Conservation (phyloP, 305 asterid species). For the Fraxinus ornus region DNA sequence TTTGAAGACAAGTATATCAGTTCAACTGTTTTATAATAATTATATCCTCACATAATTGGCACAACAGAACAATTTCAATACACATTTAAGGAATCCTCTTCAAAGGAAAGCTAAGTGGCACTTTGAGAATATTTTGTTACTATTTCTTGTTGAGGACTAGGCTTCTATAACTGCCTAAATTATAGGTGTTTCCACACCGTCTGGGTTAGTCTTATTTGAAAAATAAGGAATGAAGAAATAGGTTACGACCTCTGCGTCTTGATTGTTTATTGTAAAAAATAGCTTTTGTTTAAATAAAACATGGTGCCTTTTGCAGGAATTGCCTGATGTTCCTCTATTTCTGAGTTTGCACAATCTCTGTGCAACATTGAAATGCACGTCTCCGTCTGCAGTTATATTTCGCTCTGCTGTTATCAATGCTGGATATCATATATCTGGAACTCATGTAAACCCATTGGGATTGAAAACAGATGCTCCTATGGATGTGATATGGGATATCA, state of each 20-base stretch:
- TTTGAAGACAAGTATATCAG: not conserved
- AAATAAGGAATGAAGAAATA: not conserved
- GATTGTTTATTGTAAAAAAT: not conserved
- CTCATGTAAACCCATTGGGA: constrained; percentile 84
- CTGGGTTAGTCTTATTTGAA: not conserved
- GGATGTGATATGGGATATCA: constrained; percentile 95
- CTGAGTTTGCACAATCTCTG: constrained; percentile 94
- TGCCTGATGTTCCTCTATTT: constrained; percentile 85
- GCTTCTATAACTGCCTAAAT: not conserved
- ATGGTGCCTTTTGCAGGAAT: constrained; percentile 56
- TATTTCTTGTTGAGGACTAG: not conserved
- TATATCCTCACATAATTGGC: not conserved
- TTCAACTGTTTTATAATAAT: not conserved
- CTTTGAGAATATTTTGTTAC: not conserved
- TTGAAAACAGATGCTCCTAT: constrained; percentile 96
- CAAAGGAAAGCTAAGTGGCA: not conserved
- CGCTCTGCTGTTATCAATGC: constrained; percentile 97
- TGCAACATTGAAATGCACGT: constrained; percentile 85
- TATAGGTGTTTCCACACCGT: not conserved
- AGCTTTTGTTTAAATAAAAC: not conserved
- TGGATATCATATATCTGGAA: constrained; percentile 94
- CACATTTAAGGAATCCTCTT: not conserved
- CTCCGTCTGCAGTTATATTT: constrained; percentile 88
- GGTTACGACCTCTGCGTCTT: not conserved
- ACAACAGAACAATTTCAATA: not conserved